Evolutionary conservation across 176 grass and related monocot species (phyloP).

Genomic region (Aegilops umbellulata): DNA sequence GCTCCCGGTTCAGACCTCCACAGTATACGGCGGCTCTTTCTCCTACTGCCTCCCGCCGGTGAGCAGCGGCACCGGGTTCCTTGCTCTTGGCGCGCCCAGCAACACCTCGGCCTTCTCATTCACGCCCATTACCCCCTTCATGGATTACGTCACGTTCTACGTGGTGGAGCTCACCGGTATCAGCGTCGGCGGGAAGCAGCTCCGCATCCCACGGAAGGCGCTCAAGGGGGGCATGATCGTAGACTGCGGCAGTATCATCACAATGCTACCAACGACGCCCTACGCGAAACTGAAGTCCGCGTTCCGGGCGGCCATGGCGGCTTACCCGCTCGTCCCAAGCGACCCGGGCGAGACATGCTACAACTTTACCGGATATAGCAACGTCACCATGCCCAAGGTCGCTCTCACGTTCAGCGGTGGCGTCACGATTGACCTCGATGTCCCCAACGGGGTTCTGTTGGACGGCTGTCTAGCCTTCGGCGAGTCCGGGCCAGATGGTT

Average conservation of each 20-base stretch:
- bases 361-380: constrained; percentile 1
- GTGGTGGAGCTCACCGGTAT: constrained; percentile 39
- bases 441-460: background rate
- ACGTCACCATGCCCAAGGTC: constrained; percentile 39
- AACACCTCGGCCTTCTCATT: background rate
- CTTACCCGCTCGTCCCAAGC: constrained; percentile 8
- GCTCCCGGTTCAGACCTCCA: too few relatives aligned
- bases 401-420: background rate
- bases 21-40: too few relatives aligned
- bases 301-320: constrained; percentile 41
- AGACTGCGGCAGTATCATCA: too few relatives aligned
- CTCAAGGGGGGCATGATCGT: too few relatives aligned
- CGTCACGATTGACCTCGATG: constrained; percentile 34
- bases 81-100: too few relatives aligned
- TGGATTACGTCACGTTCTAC: constrained; percentile 33
- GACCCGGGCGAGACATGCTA: background rate
- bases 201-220: background rate
- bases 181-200: constrained; percentile 39
- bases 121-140: constrained; percentile 33
- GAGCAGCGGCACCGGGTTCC: too few relatives aligned
- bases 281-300: constrained; percentile 43
- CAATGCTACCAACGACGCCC: background rate
- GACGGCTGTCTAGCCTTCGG: too few relatives aligned
- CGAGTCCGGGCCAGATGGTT: background rate
- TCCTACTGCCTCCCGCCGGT: too few relatives aligned